Evolutionary conservation across 1,139 yeast genomes (phyloP), one percentile per base, ranked within the genome.

Genomic region (Scheffersomyces titani): DNA sequence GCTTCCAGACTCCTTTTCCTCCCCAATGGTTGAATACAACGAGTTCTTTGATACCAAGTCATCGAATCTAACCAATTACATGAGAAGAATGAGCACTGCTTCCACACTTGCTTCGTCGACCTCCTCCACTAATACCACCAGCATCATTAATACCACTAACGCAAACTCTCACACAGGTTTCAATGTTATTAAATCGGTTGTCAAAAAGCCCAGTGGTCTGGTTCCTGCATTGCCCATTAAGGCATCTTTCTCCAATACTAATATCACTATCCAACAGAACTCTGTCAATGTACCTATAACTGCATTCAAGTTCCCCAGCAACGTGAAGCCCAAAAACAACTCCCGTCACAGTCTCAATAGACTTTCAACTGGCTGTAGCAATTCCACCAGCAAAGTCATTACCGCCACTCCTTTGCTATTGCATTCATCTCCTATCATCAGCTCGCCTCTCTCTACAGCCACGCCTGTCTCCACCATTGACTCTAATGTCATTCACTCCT

Each of bases 361-460:
- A 19, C 55, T 61, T 51, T 19, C 20, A 13, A 20, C 49, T 19
- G n/a, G 49, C 24, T 59, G 57, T 50, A 62, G 61, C 46, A 49
- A 51, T 24, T 56, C 58, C 9, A 55, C 62, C 7, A 47, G 52
- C 11, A 57, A 55, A 51, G 54, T 59, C n/a, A 52, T 53, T 36
- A 50, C 59, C 6, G 51, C 59, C 40, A 54, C 66, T 6, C 62
- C 63, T 4, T 52, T 57, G 46, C 46, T 51, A 24, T 56, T 60
- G 40, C 56, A 52, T 48, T 69, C 79, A 24, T 73, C 78, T 0
- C 80, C 80, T 11, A 64, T 69, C 40, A 65, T 74, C 30, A 70
- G 77, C 59, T 75, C 80, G 18, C 81, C 82, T 19, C 66, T 76
- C 51, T 70, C 77, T 20, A 70, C 70, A 6, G 71, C 70, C 22